Percentiles rank a stretch among this genome's conserved stretches.
Evolutionary conservation across 768 basidiomycete species (phyloP).

Genomic region (Boletus tomentosulus): DNA sequence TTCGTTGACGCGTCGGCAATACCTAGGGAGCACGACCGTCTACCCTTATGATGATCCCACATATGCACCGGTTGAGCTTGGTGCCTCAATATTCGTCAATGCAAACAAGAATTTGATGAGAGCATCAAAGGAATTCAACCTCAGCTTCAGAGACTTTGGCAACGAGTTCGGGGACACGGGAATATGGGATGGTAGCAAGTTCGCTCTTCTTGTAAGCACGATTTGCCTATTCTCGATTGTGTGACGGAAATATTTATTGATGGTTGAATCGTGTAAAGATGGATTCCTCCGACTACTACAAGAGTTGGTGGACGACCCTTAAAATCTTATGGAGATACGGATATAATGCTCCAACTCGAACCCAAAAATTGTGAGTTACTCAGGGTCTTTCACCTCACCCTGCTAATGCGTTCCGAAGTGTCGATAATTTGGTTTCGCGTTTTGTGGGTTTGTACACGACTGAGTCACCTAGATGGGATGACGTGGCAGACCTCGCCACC

Average conservation of each 20-base stretch:
- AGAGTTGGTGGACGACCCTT: slow-evolving; percentile 65
- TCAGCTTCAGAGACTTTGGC: slow-evolving; percentile 51
- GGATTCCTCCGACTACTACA: slow-evolving; percentile 34
- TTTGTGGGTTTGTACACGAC: slow-evolving; percentile 55
- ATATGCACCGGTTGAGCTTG: slow-evolving; percentile 70
- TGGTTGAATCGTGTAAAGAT: slow-evolving; percentile 30
- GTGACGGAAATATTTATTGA: neutral
- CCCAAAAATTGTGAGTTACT: slow-evolving; percentile 47
- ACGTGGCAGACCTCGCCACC: slow-evolving; percentile 53
- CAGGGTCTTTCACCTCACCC: neutral
- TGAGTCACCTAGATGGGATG: slow-evolving; percentile 57
- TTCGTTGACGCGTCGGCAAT: slow-evolving; percentile 3
- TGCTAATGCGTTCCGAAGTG: slow-evolving; percentile 36
- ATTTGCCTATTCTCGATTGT: neutral
- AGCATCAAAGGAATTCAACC: slow-evolving; percentile 76
- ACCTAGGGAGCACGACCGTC: slow-evolving; percentile 70
- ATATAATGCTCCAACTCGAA: slow-evolving; percentile 51
- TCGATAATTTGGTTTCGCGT: slow-evolving; percentile 47
- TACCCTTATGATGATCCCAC: slow-evolving; percentile 61
- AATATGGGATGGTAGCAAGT: slow-evolving; percentile 79
- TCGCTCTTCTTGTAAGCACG: slow-evolving; percentile 57
- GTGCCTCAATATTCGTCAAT: slow-evolving; percentile 82
- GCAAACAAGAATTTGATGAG: slow-evolving; percentile 69
- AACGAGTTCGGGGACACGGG: slow-evolving; percentile 48
- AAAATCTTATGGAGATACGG: slow-evolving; percentile 82